Percentiles rank a stretch among this genome's conserved stretches.
Evolutionary conservation across 164 flowering plant species (phyloP).

Genomic region (Magnolia officinalis): DNA sequence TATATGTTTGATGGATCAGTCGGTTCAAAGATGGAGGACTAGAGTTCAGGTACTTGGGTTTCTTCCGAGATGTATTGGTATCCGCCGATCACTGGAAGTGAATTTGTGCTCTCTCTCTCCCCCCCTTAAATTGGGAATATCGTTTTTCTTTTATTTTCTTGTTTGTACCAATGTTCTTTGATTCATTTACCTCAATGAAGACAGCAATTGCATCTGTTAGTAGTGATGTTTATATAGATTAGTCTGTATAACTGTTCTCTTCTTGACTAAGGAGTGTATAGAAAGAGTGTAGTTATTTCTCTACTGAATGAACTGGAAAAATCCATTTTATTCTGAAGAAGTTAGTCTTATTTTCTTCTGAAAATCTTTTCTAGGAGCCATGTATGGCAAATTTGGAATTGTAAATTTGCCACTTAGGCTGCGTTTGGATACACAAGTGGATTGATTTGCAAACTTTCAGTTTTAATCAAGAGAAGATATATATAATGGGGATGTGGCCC

Average conservation of each 20-base stretch:
- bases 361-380: too few relatives aligned
- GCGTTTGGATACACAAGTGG: too few relatives aligned
- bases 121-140: neutral
- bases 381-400: too few relatives aligned
- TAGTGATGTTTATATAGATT: neutral
- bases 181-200: conserved; percentile 3
- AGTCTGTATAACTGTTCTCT: neutral
- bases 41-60: neutral
- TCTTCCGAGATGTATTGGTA: conserved; percentile 2
- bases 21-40: neutral
- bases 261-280: neutral
- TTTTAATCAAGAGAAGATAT: too few relatives aligned
- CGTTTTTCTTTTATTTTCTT: neutral
- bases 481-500: too few relatives aligned
- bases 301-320: neutral
- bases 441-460: too few relatives aligned
- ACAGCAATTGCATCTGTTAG: neutral
- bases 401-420: too few relatives aligned
- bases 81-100: neutral
- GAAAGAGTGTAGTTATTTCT: neutral
- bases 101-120: neutral
- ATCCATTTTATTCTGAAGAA: neutral
- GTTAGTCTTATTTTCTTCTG: neutral
- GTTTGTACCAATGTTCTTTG: neutral
- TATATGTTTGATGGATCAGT: neutral